These are phyloP conservation scores for Xerocomus brunneocitrinus DNA, from an alignment of 768 basidiomycete genomes.

Conservation along the genomic window DNA sequence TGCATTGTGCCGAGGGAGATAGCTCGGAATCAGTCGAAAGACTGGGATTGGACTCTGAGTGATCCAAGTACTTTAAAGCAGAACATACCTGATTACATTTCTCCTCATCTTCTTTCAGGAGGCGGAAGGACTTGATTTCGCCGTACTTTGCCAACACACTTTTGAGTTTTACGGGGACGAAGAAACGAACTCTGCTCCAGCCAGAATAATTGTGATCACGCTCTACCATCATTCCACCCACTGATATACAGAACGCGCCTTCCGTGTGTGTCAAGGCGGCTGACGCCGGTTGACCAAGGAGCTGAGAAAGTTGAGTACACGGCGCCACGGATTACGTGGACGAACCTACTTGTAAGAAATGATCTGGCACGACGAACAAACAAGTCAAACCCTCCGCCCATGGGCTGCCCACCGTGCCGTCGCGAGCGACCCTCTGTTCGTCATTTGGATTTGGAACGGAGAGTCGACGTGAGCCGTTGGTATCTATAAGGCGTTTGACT, in stretches of 20 bases:
- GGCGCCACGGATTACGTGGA: slow-evolving; percentile 1
- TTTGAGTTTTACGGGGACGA: slow-evolving; percentile 28
- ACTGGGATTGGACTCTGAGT: not conserved
- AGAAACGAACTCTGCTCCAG: slow-evolving; percentile 23
- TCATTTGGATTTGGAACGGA: slow-evolving; percentile 1
- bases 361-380: slow-evolving; percentile 42
- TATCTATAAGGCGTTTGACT: slow-evolving; percentile 40
- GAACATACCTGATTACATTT: slow-evolving; percentile 27
- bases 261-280: slow-evolving; percentile 48
- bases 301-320: slow-evolving; percentile 32
- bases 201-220: slow-evolving; percentile 20
- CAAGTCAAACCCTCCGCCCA: slow-evolving; percentile 35
- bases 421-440: slow-evolving; percentile 4
- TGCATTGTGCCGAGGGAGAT: slow-evolving; percentile 1
- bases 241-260: slow-evolving; percentile 47
- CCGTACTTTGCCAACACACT: slow-evolving; percentile 28
- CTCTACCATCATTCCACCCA: slow-evolving; percentile 25
- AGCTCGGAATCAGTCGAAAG: slow-evolving; percentile 6
- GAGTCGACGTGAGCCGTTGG: slow-evolving; percentile 8
- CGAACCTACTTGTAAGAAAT: slow-evolving; percentile 40
- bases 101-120: slow-evolving; percentile 24
- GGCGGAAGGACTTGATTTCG: slow-evolving; percentile 28
- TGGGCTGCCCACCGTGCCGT: not conserved
- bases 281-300: slow-evolving; percentile 46
- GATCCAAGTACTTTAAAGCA: not conserved